Conservation (phyloP, 495 filamentous ascomycete species). For the Aspergillus asperescens region DNA sequence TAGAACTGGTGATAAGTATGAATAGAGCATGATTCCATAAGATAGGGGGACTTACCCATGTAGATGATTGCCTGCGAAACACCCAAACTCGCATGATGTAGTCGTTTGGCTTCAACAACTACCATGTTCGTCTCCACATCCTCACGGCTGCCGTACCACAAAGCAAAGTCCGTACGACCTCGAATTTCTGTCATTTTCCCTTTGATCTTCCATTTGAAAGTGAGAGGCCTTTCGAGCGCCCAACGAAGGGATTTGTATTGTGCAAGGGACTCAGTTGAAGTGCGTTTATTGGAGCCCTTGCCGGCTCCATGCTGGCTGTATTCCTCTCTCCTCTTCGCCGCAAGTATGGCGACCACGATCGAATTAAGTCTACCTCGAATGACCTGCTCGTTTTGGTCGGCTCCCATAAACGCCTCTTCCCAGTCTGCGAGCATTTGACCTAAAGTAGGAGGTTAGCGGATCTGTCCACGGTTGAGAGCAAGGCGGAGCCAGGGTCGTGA, state of each 20-base stretch:
- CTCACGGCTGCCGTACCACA: not conserved
- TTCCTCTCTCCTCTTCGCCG: not conserved
- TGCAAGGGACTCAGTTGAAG: not conserved
- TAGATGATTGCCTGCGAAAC: not conserved
- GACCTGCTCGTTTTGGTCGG: not conserved
- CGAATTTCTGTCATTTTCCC: not conserved
- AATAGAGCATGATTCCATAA: not conserved
- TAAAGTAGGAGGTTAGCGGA: not conserved
- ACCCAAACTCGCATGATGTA: not conserved
- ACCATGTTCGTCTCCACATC: not conserved
- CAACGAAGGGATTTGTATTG: not conserved
- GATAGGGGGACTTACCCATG: not conserved
- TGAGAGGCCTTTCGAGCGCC: not conserved
- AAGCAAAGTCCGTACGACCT: not conserved
- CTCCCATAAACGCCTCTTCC: not conserved
- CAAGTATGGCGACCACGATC: not conserved
- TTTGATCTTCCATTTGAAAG: not conserved
- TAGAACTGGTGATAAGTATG: not conserved
- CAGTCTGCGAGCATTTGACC: not conserved
- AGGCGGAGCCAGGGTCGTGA: not conserved
- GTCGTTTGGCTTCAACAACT: not conserved
- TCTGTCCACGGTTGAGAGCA: not conserved
- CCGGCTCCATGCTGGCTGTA: not conserved
- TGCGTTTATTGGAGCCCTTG: not conserved
- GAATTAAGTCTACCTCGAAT: not conserved